phyloP scores from a whole-genome alignment of 2,329 filamentous ascomycete species.

The Boeremia exigua region DNA sequence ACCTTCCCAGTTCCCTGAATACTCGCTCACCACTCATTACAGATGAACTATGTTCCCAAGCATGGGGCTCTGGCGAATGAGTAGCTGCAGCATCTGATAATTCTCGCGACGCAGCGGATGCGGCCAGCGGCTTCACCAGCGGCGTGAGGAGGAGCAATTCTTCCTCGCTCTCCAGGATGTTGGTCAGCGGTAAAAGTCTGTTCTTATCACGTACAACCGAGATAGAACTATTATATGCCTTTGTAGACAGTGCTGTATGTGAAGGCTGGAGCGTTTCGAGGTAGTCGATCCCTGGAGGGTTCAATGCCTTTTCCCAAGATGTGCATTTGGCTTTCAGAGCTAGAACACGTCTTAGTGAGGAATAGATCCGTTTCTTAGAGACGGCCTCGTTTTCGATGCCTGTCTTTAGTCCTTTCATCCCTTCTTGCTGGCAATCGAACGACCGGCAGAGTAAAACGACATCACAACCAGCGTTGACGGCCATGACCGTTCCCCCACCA shows the following conservation, averaged over 20 bases:
- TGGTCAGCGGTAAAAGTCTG: conserved; percentile 79
- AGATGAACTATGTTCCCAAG: conserved; percentile 63
- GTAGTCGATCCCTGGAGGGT: conserved; percentile 78
- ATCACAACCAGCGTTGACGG: conserved; percentile 94
- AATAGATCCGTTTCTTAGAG: conserved; percentile 76
- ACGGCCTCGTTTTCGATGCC: conserved; percentile 92
- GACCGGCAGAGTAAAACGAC: conserved; percentile 87
- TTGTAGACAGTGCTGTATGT: conserved; percentile 80
- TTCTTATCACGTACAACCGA: conserved; percentile 91
- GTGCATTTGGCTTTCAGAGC: conserved; percentile 84
- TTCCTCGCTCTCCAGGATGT: conserved; percentile 81
- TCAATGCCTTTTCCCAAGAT: conserved; percentile 89
- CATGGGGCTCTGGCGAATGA: conserved; percentile 60
- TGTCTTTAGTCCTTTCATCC: conserved; percentile 85
- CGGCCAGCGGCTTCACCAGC: conserved; percentile 88
- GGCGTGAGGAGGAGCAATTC: conserved; percentile 90
- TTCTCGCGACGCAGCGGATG: conserved; percentile 80
- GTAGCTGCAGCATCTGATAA: conserved; percentile 66
- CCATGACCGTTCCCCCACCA: conserved; percentile 95
- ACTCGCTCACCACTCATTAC: conserved; percentile 93
- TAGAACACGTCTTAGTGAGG: conserved; percentile 79
- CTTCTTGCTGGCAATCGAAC: conserved; percentile 87
- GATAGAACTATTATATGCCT: conserved; percentile 90
- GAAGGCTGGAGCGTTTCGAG: conserved; percentile 81
- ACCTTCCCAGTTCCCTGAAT: conserved; percentile 86